Conservation (phyloP, 2,329 filamentous ascomycete species). For the Lasiodiplodia sp. region DNA sequence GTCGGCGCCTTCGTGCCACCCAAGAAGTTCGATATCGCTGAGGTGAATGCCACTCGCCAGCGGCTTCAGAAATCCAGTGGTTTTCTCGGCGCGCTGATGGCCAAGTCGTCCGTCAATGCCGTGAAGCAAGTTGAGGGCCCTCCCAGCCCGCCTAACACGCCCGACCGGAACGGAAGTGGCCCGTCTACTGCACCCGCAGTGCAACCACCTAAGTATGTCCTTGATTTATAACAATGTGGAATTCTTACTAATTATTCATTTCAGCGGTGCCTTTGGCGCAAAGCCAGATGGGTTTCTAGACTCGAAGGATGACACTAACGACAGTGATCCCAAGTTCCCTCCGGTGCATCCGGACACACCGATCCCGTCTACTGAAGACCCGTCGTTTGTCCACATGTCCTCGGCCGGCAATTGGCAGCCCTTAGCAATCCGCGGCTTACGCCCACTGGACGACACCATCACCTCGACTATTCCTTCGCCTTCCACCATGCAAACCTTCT, state of each 20-base stretch:
- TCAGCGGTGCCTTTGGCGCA: background rate
- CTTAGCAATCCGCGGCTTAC: conserved; percentile 44
- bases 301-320: background rate
- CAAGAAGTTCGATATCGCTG: background rate
- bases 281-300: background rate
- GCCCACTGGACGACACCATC: conserved; percentile 31
- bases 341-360: conserved; percentile 18
- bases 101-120: background rate
- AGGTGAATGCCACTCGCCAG: conserved; percentile 11
- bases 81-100: background rate
- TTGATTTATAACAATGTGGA: background rate
- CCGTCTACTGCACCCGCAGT: background rate
- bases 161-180: background rate
- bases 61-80: conserved; percentile 3
- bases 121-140: background rate
- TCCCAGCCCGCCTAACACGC: background rate
- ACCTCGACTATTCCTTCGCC: conserved; percentile 36
- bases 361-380: conserved; percentile 33
- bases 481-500: conserved; percentile 45
- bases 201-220: background rate
- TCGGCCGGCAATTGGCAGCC: conserved; percentile 45
- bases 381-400: conserved; percentile 28
- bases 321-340: background rate
- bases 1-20: conserved; percentile 32
- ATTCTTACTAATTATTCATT: background rate